Conservation (phyloP, 2,329 filamentous ascomycete genomes). For the Lasiodiplodia gonubiensis region DNA sequence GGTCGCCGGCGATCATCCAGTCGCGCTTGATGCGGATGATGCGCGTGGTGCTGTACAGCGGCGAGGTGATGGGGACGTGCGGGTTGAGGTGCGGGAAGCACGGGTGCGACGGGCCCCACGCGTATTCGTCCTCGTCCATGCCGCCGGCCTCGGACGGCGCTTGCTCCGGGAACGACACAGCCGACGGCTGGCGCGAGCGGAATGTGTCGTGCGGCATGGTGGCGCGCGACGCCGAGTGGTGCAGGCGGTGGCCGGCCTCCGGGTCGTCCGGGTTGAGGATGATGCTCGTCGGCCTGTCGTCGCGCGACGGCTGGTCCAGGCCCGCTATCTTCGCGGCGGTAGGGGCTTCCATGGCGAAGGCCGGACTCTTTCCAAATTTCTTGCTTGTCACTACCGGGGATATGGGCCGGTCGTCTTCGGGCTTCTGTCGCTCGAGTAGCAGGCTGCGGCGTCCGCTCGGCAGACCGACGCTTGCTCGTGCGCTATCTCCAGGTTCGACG, state of each 20-base stretch:
- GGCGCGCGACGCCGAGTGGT: slow-evolving; percentile 27
- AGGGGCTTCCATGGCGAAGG: slow-evolving; percentile 16
- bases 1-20: slow-evolving; percentile 87
- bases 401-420: not conserved
- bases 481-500: slow-evolving; percentile 52
- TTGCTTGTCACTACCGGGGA: not conserved
- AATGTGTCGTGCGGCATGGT: slow-evolving; percentile 23
- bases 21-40: slow-evolving; percentile 91
- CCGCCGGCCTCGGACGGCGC: slow-evolving; percentile 14
- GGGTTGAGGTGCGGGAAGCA: slow-evolving; percentile 94
- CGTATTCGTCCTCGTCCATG: slow-evolving; percentile 67
- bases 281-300: slow-evolving; percentile 18
- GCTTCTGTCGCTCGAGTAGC: slow-evolving; percentile 18
- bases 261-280: slow-evolving; percentile 21
- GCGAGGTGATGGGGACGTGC: slow-evolving; percentile 79
- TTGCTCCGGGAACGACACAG: slow-evolving; percentile 9
- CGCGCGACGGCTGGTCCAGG: slow-evolving; percentile 5
- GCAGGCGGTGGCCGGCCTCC: slow-evolving; percentile 27
- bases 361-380: slow-evolving; percentile 8
- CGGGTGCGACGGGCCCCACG: slow-evolving; percentile 93
- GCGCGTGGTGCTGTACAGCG: slow-evolving; percentile 76
- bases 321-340: slow-evolving; percentile 21
- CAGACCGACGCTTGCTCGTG: slow-evolving; percentile 59
- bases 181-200: slow-evolving; percentile 25
- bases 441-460: slow-evolving; percentile 47